Conservation (phyloP, 2,329 filamentous ascomycete genomes). For the Fusarium tanahbumbuense region DNA sequence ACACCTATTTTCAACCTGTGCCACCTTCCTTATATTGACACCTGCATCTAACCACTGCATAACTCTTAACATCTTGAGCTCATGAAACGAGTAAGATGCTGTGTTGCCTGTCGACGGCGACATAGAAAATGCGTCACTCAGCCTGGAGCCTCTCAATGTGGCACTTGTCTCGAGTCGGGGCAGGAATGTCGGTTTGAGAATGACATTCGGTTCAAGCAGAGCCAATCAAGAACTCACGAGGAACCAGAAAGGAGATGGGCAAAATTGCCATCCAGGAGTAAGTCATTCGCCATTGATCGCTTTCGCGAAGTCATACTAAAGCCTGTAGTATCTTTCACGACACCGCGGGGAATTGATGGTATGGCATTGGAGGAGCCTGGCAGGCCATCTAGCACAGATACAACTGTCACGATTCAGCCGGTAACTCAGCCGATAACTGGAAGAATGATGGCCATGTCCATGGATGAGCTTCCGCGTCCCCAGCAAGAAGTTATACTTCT, state of each 20-base stretch:
- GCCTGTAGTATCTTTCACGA: constrained; percentile 3
- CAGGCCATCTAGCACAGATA: no score
- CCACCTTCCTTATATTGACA: background rate
- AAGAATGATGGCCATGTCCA: no score
- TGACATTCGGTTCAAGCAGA: constrained; percentile 19
- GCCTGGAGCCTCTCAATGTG: background rate
- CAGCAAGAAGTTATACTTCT: no score
- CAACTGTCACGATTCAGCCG: background rate
- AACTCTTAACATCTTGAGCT: background rate
- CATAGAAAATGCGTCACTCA: constrained; percentile 9
- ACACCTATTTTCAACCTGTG: background rate
- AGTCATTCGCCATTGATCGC: no score
- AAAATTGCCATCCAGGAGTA: background rate
- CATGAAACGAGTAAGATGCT: constrained; percentile 15
- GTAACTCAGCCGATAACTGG: no score
- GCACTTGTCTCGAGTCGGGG: background rate
- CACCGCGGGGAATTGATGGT: background rate
- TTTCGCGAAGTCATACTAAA: fast-evolving
- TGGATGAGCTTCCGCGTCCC: no score
- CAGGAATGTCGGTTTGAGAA: constrained; percentile 7
- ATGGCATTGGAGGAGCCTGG: no score
- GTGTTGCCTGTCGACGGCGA: background rate
- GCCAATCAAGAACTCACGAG: fast-evolving
- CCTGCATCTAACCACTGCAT: background rate
- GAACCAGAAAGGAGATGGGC: background rate